Percentiles rank a stretch among this genome's conserved stretches.
These are phyloP conservation scores for Paecilomyces sp. DNA, from an alignment of 2,329 filamentous ascomycete species.

Conservation along the genomic window DNA sequence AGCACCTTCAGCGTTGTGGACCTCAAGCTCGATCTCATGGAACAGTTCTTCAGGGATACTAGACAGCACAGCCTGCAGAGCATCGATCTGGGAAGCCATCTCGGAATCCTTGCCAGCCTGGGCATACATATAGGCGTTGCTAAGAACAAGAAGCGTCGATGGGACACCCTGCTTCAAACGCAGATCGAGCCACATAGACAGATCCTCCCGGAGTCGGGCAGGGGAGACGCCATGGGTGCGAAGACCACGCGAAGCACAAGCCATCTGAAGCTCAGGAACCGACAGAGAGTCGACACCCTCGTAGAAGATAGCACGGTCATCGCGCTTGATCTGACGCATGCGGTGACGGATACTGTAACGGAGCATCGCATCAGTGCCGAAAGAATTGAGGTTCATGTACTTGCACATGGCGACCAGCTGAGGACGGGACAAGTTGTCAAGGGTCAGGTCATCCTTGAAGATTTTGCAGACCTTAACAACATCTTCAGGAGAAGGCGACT, in stretches of 20 bases:
- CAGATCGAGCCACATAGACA: constrained; percentile 90
- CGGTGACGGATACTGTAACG: constrained; percentile 94
- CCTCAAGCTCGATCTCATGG: constrained; percentile 98
- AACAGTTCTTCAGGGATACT: constrained; percentile 96
- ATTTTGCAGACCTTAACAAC: constrained; percentile 99
- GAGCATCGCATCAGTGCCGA: constrained; percentile 95
- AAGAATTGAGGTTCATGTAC: constrained; percentile 96
- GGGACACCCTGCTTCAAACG: constrained; percentile 92
- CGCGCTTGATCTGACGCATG: constrained; percentile 98
- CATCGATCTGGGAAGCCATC: constrained; percentile 83
- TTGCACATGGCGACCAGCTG: constrained; percentile 96
- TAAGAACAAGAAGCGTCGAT: constrained; percentile 87
- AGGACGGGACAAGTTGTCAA: constrained; percentile 92
- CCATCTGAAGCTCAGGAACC: constrained; percentile 87
- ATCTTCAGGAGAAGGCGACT: constrained; percentile 78
- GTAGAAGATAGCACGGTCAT: constrained; percentile 87
- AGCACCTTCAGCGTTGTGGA: constrained; percentile 91
- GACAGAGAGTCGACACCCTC: constrained; percentile 90
- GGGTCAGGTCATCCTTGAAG: constrained; percentile 93
- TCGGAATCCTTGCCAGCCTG: constrained; percentile 65
- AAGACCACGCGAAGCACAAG: constrained; percentile 84
- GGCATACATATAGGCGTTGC: constrained; percentile 97
- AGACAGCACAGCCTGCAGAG: constrained; percentile 82
- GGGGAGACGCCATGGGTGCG: constrained; percentile 89
- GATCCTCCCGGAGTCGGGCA: constrained; percentile 76